phyloP scores from a whole-genome alignment of 2,329 filamentous ascomycete genomes.

The Claviceps lovelessii region DNA sequence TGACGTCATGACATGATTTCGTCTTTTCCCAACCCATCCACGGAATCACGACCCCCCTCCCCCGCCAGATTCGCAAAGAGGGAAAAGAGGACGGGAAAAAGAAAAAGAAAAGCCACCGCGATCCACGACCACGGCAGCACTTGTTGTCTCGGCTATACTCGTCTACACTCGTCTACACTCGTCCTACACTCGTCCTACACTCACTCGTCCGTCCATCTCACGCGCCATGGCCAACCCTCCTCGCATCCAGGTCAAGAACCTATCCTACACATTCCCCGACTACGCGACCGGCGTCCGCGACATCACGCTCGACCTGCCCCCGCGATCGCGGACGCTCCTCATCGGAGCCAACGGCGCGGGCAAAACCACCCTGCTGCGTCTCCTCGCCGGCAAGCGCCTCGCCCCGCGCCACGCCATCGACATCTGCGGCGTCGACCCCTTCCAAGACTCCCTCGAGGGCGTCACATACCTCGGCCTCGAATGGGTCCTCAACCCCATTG shows the following conservation, averaged over 20 bases:
- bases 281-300: slow-evolving; percentile 63
- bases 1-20: too few relatives aligned
- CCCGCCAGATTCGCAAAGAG: too few relatives aligned
- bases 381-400: slow-evolving; percentile 89
- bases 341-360: slow-evolving; percentile 96
- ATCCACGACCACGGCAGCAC: neutral
- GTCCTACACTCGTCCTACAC: neutral
- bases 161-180: neutral
- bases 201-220: too few relatives aligned
- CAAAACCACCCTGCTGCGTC: slow-evolving; percentile 89
- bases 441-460: slow-evolving; percentile 77
- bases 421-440: slow-evolving; percentile 78
- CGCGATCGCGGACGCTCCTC: slow-evolving; percentile 73
- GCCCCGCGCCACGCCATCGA: slow-evolving; percentile 60
- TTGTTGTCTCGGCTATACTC: too few relatives aligned
- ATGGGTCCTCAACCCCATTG: slow-evolving; percentile 96
- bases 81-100: too few relatives aligned
- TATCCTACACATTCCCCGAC: slow-evolving; percentile 84
- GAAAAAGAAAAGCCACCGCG: too few relatives aligned
- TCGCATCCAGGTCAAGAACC: slow-evolving; percentile 56
- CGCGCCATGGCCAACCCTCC: slow-evolving; percentile 21
- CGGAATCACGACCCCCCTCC: too few relatives aligned
- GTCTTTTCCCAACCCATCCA: too few relatives aligned
- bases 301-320: slow-evolving; percentile 62
- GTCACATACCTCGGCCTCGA: slow-evolving; percentile 95